Conservation (phyloP, 345 rosid genomes). For the Boechera retrofracta region DNA sequence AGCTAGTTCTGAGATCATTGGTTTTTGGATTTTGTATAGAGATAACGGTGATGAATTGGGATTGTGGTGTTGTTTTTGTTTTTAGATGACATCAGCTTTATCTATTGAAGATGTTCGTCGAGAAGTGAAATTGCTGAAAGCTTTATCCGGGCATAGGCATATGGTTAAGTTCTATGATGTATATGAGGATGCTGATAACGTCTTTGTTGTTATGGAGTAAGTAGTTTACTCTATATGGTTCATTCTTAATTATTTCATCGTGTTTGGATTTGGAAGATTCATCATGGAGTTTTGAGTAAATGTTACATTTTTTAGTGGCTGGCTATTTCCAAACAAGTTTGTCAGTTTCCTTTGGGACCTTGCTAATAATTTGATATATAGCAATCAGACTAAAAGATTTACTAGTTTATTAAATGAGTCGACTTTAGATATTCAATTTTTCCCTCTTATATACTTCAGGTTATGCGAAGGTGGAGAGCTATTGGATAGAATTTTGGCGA, state of each 20-base stretch:
- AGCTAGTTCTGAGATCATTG: neutral
- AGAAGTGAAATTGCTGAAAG: constrained; percentile 93
- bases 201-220: constrained; percentile 96
- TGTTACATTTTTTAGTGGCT: too few species aligned
- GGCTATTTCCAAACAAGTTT: neutral
- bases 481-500: constrained; percentile 85
- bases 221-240: constrained; percentile 34
- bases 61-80: neutral
- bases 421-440: constrained; percentile 8
- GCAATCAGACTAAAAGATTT: neutral
- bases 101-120: constrained; percentile 94
- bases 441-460: constrained; percentile 48
- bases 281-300: neutral
- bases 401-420: constrained; percentile 16
- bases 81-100: constrained; percentile 90
- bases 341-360: constrained; percentile 1
- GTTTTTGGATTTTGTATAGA: constrained; percentile 17
- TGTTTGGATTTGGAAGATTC: neutral
- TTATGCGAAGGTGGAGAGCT: constrained; percentile 99
- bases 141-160: constrained; percentile 78
- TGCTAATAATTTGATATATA: neutral
- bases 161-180: constrained; percentile 86
- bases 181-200: constrained; percentile 78
- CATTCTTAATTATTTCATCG: neutral
- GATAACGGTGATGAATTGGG: neutral